Conservation (phyloP, 352 stramenopile species). For the Phytopythium cucurbitacearum region DNA sequence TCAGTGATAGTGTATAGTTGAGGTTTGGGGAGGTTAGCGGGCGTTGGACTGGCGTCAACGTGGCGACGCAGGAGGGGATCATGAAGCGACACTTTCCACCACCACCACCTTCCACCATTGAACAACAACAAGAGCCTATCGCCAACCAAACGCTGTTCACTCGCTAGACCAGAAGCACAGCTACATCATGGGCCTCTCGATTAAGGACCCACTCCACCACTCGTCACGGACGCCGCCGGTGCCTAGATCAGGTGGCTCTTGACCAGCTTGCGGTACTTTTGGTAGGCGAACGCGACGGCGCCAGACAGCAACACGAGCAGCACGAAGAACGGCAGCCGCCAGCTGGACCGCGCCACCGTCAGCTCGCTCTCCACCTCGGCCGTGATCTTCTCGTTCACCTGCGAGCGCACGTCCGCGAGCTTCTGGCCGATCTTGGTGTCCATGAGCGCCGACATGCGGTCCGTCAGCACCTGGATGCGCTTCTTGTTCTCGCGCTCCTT, state of each 20-base stretch:
- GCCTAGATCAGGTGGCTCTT: constrained; percentile 81
- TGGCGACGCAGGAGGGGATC: too few species aligned
- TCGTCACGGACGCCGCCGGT: too few species aligned
- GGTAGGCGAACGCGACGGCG: constrained; percentile 61
- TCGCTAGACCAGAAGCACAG: too few species aligned
- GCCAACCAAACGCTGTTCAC: too few species aligned
- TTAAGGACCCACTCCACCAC: too few species aligned
- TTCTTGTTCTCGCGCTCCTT: constrained; percentile 69
- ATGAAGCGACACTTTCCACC: too few species aligned
- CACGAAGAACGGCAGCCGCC: constrained; percentile 79
- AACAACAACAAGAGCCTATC: too few species aligned
- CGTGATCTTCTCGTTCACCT: constrained; percentile 70
- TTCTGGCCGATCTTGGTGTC: constrained; percentile 73
- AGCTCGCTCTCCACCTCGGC: constrained; percentile 66
- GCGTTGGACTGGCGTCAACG: too few species aligned
- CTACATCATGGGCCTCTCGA: too few species aligned
- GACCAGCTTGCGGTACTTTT: constrained; percentile 85
- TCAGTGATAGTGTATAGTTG: too few species aligned
- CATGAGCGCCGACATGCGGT: constrained; percentile 69
- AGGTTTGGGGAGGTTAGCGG: too few species aligned
- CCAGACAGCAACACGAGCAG: constrained; percentile 59
- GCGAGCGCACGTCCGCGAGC: constrained; percentile 47
- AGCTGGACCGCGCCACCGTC: constrained; percentile 53
- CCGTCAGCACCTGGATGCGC: constrained; percentile 66
- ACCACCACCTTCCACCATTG: too few species aligned